Percentiles rank a stretch among this genome's conserved stretches.
Evolutionary conservation across 2,329 filamentous ascomycete species (phyloP).

Genomic region (Corinectria fuckeliana): DNA sequence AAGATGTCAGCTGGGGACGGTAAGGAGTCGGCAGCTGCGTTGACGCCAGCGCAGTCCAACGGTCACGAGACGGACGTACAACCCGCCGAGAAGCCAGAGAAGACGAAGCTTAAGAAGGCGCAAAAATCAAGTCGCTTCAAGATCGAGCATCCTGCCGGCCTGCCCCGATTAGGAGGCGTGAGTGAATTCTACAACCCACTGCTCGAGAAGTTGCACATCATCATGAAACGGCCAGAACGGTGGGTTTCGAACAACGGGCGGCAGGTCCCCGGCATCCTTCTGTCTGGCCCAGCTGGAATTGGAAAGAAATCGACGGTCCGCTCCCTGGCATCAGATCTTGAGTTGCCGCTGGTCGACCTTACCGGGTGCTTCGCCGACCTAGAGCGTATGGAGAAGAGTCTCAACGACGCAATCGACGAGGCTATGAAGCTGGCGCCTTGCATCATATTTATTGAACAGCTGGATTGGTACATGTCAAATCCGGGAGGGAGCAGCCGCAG

Average conservation of each 20-base stretch:
- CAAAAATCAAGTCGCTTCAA: slow-evolving; percentile 41
- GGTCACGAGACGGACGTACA: slow-evolving; percentile 22
- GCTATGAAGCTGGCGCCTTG: slow-evolving; percentile 86
- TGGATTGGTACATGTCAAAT: slow-evolving; percentile 85
- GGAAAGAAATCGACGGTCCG: slow-evolving; percentile 82
- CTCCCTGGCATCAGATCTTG: slow-evolving; percentile 73
- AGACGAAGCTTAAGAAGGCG: slow-evolving; percentile 39
- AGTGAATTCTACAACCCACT: slow-evolving; percentile 35
- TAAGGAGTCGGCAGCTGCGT: slow-evolving; percentile 23
- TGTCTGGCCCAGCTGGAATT: slow-evolving; percentile 81
- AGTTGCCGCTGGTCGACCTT: slow-evolving; percentile 73
- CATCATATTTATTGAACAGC: slow-evolving; percentile 89
- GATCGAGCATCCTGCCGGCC: slow-evolving; percentile 38
- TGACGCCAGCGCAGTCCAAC: slow-evolving; percentile 23
- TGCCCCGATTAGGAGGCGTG: slow-evolving; percentile 41
- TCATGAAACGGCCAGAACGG: slow-evolving; percentile 32
- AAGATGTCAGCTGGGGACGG: slow-evolving; percentile 7
- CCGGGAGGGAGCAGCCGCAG: slow-evolving; percentile 76
- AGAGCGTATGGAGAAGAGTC: slow-evolving; percentile 48
- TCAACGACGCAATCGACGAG: slow-evolving; percentile 66
- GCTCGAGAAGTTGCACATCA: slow-evolving; percentile 9
- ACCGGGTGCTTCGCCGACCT: slow-evolving; percentile 45
- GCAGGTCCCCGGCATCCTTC: slow-evolving; percentile 63
- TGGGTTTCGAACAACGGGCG: slow-evolving; percentile 24
- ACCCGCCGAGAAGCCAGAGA: slow-evolving; percentile 36